phyloP scores from a whole-genome alignment of 2,329 filamentous ascomycete species.

The Domatiomyces globalis region DNA sequence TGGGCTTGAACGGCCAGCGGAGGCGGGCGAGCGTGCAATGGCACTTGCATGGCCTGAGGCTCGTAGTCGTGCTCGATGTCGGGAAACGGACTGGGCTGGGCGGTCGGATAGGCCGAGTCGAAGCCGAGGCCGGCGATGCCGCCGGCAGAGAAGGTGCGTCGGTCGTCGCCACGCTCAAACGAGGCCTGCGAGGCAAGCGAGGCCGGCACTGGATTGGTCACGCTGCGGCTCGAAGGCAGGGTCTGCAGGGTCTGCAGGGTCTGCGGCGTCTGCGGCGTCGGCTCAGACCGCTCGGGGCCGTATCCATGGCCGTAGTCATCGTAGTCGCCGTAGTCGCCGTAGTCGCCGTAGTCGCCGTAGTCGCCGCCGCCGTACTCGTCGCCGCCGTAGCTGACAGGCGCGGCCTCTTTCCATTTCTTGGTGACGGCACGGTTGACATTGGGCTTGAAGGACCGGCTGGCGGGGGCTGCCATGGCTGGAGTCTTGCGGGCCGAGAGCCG shows the following conservation, averaged over 20 bases:
- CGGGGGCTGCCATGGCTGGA: constrained; percentile 1
- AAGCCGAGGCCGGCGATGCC: constrained; percentile 2
- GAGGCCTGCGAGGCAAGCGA: constrained; percentile 8
- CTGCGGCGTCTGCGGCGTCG: constrained; percentile 8
- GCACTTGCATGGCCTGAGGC: neutral
- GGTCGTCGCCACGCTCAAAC: constrained; percentile 17
- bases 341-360: constrained; percentile 44
- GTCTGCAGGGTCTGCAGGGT: constrained; percentile 18
- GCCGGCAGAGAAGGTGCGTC: constrained; percentile 14
- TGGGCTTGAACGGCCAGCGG: constrained; percentile 13
- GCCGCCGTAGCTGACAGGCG: constrained; percentile 72
- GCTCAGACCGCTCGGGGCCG: too few relatives aligned
- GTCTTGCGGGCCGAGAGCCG: neutral
- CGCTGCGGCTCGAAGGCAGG: constrained; percentile 17
- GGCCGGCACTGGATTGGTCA: constrained; percentile 28
- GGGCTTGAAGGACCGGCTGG: constrained; percentile 51
- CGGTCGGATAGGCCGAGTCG: constrained; percentile 14
- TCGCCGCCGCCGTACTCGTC: constrained; percentile 74
- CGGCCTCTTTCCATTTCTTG: constrained; percentile 88
- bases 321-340: constrained; percentile 42
- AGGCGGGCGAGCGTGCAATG: constrained; percentile 7
- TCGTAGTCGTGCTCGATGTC: constrained; percentile 12
- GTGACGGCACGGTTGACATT: constrained; percentile 84
- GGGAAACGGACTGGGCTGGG: constrained; percentile 12
- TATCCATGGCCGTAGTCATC: constrained; percentile 24